Evolutionary conservation across 768 basidiomycete species (phyloP), one percentile per base, ranked within the genome.

Genomic region (Phlebiopsis flavidoalba): DNA sequence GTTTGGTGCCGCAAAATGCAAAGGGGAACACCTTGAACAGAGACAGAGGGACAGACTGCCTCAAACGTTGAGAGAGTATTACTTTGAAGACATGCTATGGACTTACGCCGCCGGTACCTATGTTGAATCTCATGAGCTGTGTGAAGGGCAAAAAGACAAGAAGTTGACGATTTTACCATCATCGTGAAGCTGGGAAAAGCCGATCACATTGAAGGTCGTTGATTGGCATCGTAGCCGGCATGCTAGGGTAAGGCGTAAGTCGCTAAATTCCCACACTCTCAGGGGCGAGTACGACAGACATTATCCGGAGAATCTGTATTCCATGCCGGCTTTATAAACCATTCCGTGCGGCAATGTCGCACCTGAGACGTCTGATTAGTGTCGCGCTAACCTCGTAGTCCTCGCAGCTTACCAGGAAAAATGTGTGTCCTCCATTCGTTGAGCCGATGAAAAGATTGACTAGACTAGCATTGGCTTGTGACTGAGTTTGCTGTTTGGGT

Each of bases 321-420:
- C 85, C 79, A 86, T 81, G 7, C 85, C 86, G 1, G 74, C 79
- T 72, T 88, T 88, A n/a, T n/a, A n/a, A 15, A 82, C 78, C 85
- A 87, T 84, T n/a, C 86, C 85, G 71, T 87, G 85, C 1, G 86
- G 86, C 21, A 85, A 66, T 1, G 83, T 86, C 0, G 83, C 85
- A 47, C 86, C 85, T 84, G 3, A 31, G 26, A 24, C 4, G 12
- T 49, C 12, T 2, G 31, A 36, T 58, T 22, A 6, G 24, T 12
- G 4, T 35, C 6, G 1, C 22, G 22, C 10, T 50, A n/a, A 55
- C 17, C 53, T 4, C n/a, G 26, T n/a, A 17, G 37, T 22, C 46
- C 3, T 31, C 24, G 40, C 53, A 6, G 62, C 73, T 19, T 59
- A 83, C 85, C 86, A 58, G 86, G 85, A 66, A 87, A 87, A 87